Base-by-base conservation (phyloP, 345 rosid species). In the Syzygium oleosum region DNA sequence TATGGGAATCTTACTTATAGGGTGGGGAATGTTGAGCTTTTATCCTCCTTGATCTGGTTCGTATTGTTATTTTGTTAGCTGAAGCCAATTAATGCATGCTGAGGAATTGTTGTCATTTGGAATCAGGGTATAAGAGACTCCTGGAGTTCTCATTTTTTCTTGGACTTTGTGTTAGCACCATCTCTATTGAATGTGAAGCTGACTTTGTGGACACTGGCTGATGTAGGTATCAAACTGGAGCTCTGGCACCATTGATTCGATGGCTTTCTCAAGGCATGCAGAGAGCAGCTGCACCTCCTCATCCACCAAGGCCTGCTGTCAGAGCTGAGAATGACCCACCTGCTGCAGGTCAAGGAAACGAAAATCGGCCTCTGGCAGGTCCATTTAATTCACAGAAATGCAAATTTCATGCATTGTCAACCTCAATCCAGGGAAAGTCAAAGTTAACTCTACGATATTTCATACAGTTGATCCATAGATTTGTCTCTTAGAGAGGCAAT, bases 211-310 rank as follows among this genome's bases (percentile, higher is more conserved):
- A 73, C 78, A 10, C 89, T 79, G 85, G 73, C 84, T 88, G 51
- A 65, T 91, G 90, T 93, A 98, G 99, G 87, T 97, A 98, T 91
- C 99, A 97, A 92, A 97, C 99, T 63, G 99, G 99, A 88, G 99
- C 98, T 86, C 96, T 98, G 51, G 91, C 99, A 65, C 99, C 99
- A 4, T 91, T 98, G 88, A 90, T 97, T 49, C 92, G 95, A 87
- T 94, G 99, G 99, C 97, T 98, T 77, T 95, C 99, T 25, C 99
- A 96, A 91, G 96, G 98, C 87, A 98, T 97, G 99, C 98, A 95
- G 85, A 98, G 99, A 91, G 99, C 98, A 34, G 99, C 98, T 77
- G 94, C 94, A 25, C 98, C 98, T 89, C 98, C 99, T 87, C 94
- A 73, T 73, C 97, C 92, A 79, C 96, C 94, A 1, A 92, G 96